Evolutionary conservation across 2,329 filamentous ascomycete genomes (phyloP).

Genomic region (Hymenoscyphus albidus): DNA sequence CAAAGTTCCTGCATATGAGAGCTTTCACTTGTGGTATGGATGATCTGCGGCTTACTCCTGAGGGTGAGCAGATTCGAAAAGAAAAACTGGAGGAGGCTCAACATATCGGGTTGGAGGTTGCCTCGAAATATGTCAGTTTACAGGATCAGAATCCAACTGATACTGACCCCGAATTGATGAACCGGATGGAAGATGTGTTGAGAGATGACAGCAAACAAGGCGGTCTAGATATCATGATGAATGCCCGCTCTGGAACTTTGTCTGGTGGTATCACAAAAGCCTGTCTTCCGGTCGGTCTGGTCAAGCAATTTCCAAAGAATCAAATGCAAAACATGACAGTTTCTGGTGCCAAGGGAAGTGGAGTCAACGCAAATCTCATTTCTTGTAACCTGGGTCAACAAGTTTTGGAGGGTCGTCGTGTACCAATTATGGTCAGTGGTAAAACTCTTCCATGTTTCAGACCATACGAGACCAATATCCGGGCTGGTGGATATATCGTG

Average conservation of each 20-base stretch:
- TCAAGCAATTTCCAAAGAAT: constrained; percentile 91
- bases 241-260: constrained; percentile 62
- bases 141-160: constrained; percentile 58
- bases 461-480: constrained; percentile 82
- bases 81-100: constrained; percentile 65
- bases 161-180: constrained; percentile 66
- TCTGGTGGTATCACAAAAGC: constrained; percentile 74
- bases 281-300: constrained; percentile 77
- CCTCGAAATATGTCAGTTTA: constrained; percentile 83
- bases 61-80: constrained; percentile 70
- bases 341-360: constrained; percentile 88
- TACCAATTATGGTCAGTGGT: constrained; percentile 95
- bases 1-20: constrained; percentile 84
- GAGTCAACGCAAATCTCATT: constrained; percentile 95
- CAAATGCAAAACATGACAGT: constrained; percentile 99
- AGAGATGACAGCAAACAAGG: constrained; percentile 89
- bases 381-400: constrained; percentile 97
- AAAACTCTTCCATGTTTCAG: constrained; percentile 94
- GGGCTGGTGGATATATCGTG: constrained; percentile 89
- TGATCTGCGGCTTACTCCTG: constrained; percentile 78
- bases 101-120: constrained; percentile 71
- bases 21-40: constrained; percentile 98
- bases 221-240: constrained; percentile 84
- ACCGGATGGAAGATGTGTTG: constrained; percentile 81
- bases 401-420: constrained; percentile 88